Base-by-base conservation (phyloP, 1,284 basidiomycete genomes). In the Termitomyces sp. region DNA sequence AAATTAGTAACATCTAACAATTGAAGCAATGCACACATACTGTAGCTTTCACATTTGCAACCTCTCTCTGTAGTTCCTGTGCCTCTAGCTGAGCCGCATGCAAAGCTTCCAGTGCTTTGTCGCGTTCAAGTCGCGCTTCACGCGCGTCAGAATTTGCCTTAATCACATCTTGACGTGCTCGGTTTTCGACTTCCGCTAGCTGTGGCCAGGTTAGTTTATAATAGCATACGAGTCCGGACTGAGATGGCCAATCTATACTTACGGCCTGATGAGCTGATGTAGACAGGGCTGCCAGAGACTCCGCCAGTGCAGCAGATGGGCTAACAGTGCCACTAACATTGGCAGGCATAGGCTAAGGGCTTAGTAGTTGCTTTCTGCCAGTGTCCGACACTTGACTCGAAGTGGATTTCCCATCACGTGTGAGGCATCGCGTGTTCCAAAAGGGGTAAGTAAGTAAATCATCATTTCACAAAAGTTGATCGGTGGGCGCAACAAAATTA, bases 51-150 rank as follows among this genome's bases (percentile, higher is more conserved):
- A 71, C 76, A 34, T 65, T 68, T 31, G 72, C 67, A 24, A 74
- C 67, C 40, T 84, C 77, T 42, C 75, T 69, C 53, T 77, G 78
- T 70, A 74, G 75, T 2, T 70, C 69, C 51, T 78, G 77, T 5
- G 69, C 66, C 48, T 83, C 77, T 33, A 79, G 62, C 48, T 74
- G 72, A 24, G 66, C 60, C 11, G 68, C 64, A 54, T 78, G 75
- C 6, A 81, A 64, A 3, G 72, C 65, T 42, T 76, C 73, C 13
- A 81, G 42, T 0, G 79, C 78, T 37, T 78, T 76, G 54, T 86
- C 82, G 34, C 81, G 76, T 61, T 83, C 80, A 21, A 66, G 64
- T 49, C 73, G 70, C 6, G 78, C 74, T 37, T 77, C 73, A 41
- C 71, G 73, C 14, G 71, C 60, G 33, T 84, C 80, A 7, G 72